phyloP scores from a whole-genome alignment of 352 stramenopile species.

The Globisporangium ultimum region DNA sequence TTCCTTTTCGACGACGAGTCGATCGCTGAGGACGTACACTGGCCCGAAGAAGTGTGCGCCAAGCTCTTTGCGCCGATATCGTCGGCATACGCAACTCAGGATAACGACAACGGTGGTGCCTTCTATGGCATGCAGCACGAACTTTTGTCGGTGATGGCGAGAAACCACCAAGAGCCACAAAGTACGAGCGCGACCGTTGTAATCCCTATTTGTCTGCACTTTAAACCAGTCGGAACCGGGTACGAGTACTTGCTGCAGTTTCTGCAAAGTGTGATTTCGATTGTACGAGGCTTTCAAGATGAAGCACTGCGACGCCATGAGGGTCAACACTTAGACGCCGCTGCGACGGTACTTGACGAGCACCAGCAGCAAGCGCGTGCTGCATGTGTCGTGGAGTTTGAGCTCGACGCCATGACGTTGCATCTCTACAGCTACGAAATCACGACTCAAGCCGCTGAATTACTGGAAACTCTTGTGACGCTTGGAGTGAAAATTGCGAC shows the following conservation, averaged over 20 bases:
- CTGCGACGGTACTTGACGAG: no score
- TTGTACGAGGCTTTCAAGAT: no score
- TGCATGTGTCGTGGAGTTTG: not conserved
- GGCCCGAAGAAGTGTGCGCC: slow-evolving; percentile 1
- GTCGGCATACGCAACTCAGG: not conserved
- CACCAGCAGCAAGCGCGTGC: not conserved
- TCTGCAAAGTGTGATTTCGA: no score
- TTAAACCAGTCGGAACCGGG: no score
- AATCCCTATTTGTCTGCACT: no score
- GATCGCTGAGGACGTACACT: slow-evolving; percentile 6
- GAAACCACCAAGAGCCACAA: no score
- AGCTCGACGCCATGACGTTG: slow-evolving; percentile 2
- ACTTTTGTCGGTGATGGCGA: no score
- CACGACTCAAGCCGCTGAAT: slow-evolving; percentile 1
- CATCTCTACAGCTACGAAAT: slow-evolving; percentile 9
- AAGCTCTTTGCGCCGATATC: not conserved
- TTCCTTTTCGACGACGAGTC: slow-evolving; percentile 7
- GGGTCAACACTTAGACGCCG: no score
- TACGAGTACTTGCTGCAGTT: no score
- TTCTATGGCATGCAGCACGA: no score
- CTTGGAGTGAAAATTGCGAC: slow-evolving; percentile 2
- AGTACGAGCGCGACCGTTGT: no score
- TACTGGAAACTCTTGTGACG: not conserved
- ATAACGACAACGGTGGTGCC: not conserved
- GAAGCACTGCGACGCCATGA: no score